Percentiles rank a stretch among this genome's conserved stretches.
phyloP scores from a whole-genome alignment of 371 early-diverging fungal species.

The Mortierella sp. region DNA sequence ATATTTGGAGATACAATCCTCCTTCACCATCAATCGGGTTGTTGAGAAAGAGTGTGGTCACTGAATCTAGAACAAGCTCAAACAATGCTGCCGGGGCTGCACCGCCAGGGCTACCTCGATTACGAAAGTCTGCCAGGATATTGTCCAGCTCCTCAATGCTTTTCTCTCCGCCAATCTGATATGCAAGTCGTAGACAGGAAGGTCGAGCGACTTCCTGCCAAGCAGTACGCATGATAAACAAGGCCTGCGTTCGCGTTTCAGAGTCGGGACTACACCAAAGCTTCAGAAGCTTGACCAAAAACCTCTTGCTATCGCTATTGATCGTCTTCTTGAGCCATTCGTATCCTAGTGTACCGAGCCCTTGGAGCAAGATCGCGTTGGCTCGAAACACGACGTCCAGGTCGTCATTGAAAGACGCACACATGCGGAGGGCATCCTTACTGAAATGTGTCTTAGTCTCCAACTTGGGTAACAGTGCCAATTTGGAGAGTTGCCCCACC shows the following conservation, averaged over 20 bases:
- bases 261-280: constrained; percentile 41
- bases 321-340: constrained; percentile 15
- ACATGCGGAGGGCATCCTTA: constrained; percentile 15
- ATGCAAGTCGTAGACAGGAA: constrained; percentile 34
- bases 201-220: constrained; percentile 40
- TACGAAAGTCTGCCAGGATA: constrained; percentile 33
- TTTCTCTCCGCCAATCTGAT: constrained; percentile 37
- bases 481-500: constrained; percentile 15
- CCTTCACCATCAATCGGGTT: constrained; percentile 49
- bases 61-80: constrained; percentile 39
- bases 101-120: constrained; percentile 42
- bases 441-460: constrained; percentile 30
- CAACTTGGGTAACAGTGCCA: constrained; percentile 36
- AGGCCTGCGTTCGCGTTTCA: constrained; percentile 32
- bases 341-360: constrained; percentile 21
- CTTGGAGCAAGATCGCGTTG: constrained; percentile 20
- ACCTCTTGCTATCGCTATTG: constrained; percentile 7
- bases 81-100: constrained; percentile 37
- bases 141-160: constrained; percentile 33
- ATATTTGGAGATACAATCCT: constrained; percentile 49
- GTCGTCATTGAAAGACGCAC: constrained; percentile 27
- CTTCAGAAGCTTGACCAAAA: constrained; percentile 34
- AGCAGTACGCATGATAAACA: constrained; percentile 37
- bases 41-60: constrained; percentile 41
- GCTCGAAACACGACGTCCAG: constrained; percentile 33